Evolutionary conservation across 306 rosid species (phyloP).

Genomic region (Malus orientalis): DNA sequence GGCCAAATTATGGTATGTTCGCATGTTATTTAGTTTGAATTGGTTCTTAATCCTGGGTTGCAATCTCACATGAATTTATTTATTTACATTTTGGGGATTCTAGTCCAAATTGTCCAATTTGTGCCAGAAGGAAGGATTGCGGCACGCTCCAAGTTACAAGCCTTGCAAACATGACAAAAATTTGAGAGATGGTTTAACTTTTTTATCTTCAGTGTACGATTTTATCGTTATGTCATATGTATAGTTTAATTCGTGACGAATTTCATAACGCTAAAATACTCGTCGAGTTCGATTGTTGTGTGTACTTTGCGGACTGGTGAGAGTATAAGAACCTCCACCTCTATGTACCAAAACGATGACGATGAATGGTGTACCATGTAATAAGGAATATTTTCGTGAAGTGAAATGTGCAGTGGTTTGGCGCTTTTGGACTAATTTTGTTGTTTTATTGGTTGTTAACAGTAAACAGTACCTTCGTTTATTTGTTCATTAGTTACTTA

Average conservation of each 20-base stretch:
- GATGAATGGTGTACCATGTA: neutral
- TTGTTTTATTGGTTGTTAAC: neutral
- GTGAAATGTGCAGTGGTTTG: neutral
- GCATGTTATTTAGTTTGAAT: neutral
- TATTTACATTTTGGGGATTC: neutral
- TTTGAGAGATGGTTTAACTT: constrained; percentile 29
- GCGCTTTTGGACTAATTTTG: neutral
- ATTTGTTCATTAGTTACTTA: neutral
- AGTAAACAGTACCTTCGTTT: neutral
- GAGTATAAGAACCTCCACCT: neutral
- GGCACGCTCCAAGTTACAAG: constrained; percentile 36
- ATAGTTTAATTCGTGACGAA: constrained; percentile 30
- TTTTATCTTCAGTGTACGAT: constrained; percentile 25
- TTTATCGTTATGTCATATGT: constrained; percentile 30
- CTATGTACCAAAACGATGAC: neutral
- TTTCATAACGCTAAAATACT: constrained; percentile 25
- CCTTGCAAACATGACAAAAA: constrained; percentile 32
- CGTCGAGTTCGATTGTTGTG: constrained; percentile 15
- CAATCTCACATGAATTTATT: constrained; percentile 1
- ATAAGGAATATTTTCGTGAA: neutral
- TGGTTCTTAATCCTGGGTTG: constrained; percentile 1
- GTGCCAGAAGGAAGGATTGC: constrained; percentile 31
- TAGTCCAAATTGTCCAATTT: constrained; percentile 30
- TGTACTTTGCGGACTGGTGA: constrained; percentile 9
- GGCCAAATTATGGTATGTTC: constrained; percentile 37